Conservation (phyloP, 768 basidiomycete species). For the Cystobasidium tubakii region DNA sequence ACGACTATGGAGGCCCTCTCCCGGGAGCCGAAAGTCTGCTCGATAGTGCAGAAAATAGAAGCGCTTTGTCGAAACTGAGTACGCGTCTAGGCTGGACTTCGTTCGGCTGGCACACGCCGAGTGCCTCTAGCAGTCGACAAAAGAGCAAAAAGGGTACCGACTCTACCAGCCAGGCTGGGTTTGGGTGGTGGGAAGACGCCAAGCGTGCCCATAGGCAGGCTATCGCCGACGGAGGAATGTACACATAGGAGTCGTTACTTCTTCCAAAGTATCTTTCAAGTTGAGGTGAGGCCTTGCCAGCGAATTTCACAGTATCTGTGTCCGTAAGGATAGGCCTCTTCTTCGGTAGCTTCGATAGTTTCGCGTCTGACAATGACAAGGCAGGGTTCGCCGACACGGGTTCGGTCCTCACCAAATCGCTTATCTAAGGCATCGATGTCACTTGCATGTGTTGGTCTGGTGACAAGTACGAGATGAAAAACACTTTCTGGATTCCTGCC, state of each 20-base stretch:
- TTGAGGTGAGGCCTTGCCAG: not conserved
- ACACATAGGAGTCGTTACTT: not conserved
- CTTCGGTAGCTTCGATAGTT: slow-evolving; percentile 1
- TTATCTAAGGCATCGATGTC: slow-evolving; percentile 6
- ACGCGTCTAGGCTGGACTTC: not conserved
- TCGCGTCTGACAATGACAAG: not conserved
- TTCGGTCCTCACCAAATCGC: not conserved
- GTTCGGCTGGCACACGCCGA: slow-evolving; percentile 8
- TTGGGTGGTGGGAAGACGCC: slow-evolving; percentile 33
- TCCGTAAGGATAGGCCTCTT: slow-evolving; percentile 1
- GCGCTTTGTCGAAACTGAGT: not conserved
- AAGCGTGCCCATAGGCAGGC: not conserved
- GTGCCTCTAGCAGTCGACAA: not conserved
- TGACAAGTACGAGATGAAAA: slow-evolving; percentile 12
- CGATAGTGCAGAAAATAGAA: not conserved
- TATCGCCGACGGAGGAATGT: slow-evolving; percentile 31
- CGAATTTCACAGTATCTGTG: not conserved
- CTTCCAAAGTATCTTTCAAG: not conserved
- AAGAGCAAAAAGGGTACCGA: not conserved
- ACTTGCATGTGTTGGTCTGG: slow-evolving; percentile 1
- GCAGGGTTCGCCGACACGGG: not conserved
- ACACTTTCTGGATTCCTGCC: not conserved
- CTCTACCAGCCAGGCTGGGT: not conserved
- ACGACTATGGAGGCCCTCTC: slow-evolving; percentile 31
- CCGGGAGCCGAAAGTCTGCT: not conserved